Percentiles rank a stretch among this genome's conserved stretches.
These are phyloP conservation scores for Salix arbutifolia DNA, from an alignment of 345 rosid genomes.

Conservation along the genomic window DNA sequence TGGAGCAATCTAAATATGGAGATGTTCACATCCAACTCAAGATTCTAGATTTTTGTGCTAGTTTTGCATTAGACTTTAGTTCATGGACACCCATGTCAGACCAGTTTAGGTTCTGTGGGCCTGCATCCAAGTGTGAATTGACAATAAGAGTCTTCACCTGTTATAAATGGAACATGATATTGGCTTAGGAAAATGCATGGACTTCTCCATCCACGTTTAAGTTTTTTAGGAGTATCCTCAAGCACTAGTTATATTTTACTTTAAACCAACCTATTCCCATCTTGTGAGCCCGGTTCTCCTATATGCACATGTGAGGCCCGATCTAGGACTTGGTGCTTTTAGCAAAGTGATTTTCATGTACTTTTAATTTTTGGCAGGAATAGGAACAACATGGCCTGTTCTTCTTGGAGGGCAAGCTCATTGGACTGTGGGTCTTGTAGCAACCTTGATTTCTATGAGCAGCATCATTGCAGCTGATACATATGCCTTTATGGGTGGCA, in stretches of 20 bases:
- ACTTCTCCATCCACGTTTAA: too few relatives aligned
- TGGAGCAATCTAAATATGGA: not conserved
- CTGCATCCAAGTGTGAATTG: too few relatives aligned
- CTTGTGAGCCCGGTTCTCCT: too few relatives aligned
- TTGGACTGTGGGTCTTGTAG: constrained; percentile 96
- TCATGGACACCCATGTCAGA: not conserved
- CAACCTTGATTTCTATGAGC: constrained; percentile 70
- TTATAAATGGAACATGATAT: too few relatives aligned
- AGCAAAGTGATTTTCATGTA: constrained; percentile 17
- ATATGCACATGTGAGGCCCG: too few relatives aligned
- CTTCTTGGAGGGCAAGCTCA: constrained; percentile 84
- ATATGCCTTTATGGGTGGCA: constrained; percentile 86
- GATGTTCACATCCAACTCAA: not conserved
- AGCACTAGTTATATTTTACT: too few relatives aligned
- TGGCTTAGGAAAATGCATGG: too few relatives aligned
- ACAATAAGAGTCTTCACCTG: too few relatives aligned
- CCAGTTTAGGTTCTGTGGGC: not conserved
- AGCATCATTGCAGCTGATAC: constrained; percentile 90
- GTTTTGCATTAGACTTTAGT: not conserved
- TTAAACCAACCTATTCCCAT: too few relatives aligned
- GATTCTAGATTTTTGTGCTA: not conserved
- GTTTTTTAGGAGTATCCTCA: too few relatives aligned
- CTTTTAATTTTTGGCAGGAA: constrained; percentile 46
- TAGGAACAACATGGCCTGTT: constrained; percentile 65
- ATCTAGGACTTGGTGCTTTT: not conserved